Evolutionary conservation across 306 rosid species (phyloP).

Genomic region (Quercus engelmannii): DNA sequence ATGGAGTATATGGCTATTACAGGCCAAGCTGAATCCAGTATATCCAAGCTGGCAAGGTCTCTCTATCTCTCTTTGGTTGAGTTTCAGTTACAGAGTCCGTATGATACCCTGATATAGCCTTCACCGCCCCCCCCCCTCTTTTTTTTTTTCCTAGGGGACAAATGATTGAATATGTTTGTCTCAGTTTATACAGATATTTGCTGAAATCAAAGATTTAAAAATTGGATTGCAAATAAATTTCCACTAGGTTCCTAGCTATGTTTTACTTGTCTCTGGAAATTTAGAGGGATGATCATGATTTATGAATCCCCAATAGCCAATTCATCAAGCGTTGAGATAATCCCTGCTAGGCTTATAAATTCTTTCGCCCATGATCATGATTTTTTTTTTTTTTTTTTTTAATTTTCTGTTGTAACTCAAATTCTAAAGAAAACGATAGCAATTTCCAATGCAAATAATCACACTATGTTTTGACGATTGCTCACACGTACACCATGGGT

Average conservation of each 20-base stretch:
- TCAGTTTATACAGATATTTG: not conserved
- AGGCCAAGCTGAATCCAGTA: conserved; percentile 26
- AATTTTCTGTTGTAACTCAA: no score
- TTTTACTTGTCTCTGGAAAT: not conserved
- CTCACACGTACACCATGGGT: not conserved
- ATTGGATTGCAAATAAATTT: not conserved
- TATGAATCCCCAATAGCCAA: not conserved
- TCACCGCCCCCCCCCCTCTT: no score
- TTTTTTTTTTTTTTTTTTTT: no score
- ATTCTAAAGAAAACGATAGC: not conserved
- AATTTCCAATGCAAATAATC: not conserved
- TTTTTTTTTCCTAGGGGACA: not conserved
- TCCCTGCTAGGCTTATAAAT: not conserved
- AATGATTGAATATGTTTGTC: not conserved
- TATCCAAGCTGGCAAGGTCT: not conserved
- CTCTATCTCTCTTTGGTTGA: not conserved
- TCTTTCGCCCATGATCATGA: no score
- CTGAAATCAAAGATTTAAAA: not conserved
- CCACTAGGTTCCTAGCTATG: not conserved
- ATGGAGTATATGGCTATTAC: conserved; percentile 61
- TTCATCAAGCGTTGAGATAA: not conserved
- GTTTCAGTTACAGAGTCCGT: no score
- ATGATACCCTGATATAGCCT: not conserved
- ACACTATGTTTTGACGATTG: not conserved
- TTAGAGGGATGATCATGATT: not conserved